Evolutionary conservation across 176 grass and related monocot genomes (phyloP).

Genomic region (Pharus latifolius): DNA sequence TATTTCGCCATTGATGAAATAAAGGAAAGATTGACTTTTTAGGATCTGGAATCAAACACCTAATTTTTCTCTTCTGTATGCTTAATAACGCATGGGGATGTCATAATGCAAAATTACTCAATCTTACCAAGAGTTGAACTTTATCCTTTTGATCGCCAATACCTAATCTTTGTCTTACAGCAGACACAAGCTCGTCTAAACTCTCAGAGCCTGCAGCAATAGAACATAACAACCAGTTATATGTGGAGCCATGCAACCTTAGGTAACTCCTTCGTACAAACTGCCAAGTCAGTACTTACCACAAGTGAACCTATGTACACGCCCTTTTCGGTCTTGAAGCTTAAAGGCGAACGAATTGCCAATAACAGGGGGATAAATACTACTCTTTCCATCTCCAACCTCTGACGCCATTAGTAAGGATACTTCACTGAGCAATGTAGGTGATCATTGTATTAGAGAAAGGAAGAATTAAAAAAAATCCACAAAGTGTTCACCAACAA

Average conservation of each 20-base stretch:
- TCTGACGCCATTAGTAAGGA: constrained; percentile 77
- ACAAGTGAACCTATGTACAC: constrained; percentile 77
- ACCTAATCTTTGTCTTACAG: constrained; percentile 55
- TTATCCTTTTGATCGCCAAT: constrained; percentile 36
- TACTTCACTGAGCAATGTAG: constrained; percentile 46
- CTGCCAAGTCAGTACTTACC: constrained; percentile 32
- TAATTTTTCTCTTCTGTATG: not conserved
- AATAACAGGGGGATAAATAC: constrained; percentile 49
- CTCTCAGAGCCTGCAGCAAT: constrained; percentile 43
- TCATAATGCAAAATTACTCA: constrained; percentile 3
- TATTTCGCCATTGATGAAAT: not conserved
- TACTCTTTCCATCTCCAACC: constrained; percentile 50
- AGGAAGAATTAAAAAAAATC: not conserved
- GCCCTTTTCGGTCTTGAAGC: constrained; percentile 66
- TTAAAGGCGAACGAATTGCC: constrained; percentile 93
- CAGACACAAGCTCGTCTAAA: constrained; percentile 55
- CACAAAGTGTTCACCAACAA: constrained; percentile 2
- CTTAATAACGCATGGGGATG: not conserved
- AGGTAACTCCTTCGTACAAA: constrained; percentile 13
- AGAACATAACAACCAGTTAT: constrained; percentile 18
- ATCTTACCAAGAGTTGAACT: constrained; percentile 79
- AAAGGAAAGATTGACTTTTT: constrained; percentile 7
- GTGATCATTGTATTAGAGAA: not conserved
- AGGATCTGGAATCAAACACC: not conserved
- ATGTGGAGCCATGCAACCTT: not conserved